Evolutionary conservation across 148 eudicot genomes (phyloP).

Genomic region (Rhododendron simsii): DNA sequence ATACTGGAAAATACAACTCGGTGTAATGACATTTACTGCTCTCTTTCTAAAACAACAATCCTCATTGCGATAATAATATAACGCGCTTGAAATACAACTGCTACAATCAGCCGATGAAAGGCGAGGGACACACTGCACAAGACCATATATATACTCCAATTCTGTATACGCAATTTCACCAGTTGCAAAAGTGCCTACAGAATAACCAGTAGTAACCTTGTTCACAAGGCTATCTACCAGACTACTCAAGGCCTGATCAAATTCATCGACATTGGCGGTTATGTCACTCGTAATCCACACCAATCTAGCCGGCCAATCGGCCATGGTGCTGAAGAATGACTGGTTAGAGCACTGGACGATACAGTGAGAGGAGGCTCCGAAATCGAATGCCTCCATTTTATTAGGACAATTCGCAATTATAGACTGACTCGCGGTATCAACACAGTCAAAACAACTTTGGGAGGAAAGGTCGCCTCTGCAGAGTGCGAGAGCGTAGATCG

Average conservation of each 20-base stretch:
- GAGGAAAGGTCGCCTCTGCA: neutral
- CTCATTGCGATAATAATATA: too few species aligned
- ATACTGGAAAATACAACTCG: neutral
- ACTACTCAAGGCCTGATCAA: neutral
- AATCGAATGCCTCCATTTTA: neutral
- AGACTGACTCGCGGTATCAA: neutral
- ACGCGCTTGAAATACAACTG: too few species aligned
- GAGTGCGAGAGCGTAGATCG: neutral
- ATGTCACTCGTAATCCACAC: neutral
- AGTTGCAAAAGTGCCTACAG: conserved; percentile 9
- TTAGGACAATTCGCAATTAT: neutral
- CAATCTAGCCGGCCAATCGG: neutral
- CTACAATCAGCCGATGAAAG: neutral
- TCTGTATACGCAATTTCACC: conserved; percentile 16
- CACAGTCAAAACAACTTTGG: neutral
- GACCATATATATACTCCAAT: conserved; percentile 7
- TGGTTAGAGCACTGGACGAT: neutral
- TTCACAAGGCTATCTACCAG: conserved; percentile 5
- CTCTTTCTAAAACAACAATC: too few species aligned
- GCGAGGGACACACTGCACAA: conserved; percentile 31
- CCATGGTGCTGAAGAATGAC: neutral
- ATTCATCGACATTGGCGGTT: neutral
- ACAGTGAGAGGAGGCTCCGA: neutral
- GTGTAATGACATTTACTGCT: neutral
- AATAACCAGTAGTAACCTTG: conserved; percentile 17